Base-by-base conservation (phyloP, 805 yeast species). In the Jamesozyma hellenica region DNA sequence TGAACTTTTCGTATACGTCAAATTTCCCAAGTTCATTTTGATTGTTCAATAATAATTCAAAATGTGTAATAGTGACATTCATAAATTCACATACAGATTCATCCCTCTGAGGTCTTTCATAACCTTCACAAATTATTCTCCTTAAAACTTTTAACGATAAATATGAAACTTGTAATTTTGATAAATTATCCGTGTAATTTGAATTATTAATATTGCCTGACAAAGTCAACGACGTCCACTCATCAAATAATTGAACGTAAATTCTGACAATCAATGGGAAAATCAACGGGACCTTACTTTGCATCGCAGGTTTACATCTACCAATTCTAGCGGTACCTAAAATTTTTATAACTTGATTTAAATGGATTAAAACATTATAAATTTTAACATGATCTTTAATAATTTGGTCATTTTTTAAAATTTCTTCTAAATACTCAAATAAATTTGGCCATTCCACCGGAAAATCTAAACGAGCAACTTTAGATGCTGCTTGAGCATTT, bases 371-470 rank as follows among this genome's bases (percentile, higher is more conserved):
- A 11, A 76, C 50, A 51, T 86, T 84, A 54, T 76, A 75, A 9
- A 81, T 61, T 31, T 75, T 69, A 4, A 77, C 65, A 31, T 76
- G 58, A 44, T 76, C 71, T 19, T 62, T 65, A 33, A 61, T 59
- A 21, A 64, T 59, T 12, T 68, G 66, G 14, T 69, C 68, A 11
- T 65, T 60, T 41, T 63, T 74, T 35, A 81, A 51, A 16, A 67
- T 50, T 3, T 51, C 51, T 34, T 74, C 68, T 1, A 81, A 44
- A 12, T 78, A 79, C 41, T 82, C 88, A 52, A 92, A 82, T 15
- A 92, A 55, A 2, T 71, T 60, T 0, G 94, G 87, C 96, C 96
- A 92, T 34, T 80, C 87, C 2, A 64, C 58, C 0, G 97, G 96
- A 55, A 84, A 92, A 51, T 92, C 98, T 41, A 76, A 67, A 37